Conservation (phyloP, 73 alveolate species). For the Diophrys sp. region DNA sequence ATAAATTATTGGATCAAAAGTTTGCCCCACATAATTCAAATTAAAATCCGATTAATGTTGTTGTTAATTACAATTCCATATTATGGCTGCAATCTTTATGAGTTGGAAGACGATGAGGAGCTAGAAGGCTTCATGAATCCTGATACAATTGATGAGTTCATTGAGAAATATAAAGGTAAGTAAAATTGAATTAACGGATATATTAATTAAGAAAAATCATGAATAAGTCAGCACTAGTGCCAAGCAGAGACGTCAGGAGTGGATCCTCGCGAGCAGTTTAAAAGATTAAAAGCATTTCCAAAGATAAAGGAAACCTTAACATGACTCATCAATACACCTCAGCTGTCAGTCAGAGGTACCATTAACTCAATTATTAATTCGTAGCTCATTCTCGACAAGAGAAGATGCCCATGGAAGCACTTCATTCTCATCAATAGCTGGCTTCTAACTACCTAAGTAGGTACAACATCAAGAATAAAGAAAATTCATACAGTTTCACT, state of each 20-base stretch:
- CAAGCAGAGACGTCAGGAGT: background rate
- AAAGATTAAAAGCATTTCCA: background rate
- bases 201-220: background rate
- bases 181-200: slow-evolving; percentile 1
- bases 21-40: too few species aligned
- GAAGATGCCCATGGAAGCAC: background rate
- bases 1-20: too few species aligned
- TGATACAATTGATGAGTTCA: too few species aligned
- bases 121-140: too few species aligned
- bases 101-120: too few species aligned
- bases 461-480: background rate
- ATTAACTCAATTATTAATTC: too few species aligned
- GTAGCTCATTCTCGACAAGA: background rate
- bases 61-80: too few species aligned
- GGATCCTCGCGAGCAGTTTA: background rate
- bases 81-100: too few species aligned
- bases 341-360: background rate
- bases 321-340: background rate
- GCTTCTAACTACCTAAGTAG: background rate
- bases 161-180: too few species aligned
- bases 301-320: background rate
- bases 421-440: background rate
- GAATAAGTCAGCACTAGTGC: background rate
- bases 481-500: background rate
- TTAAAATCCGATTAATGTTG: too few species aligned